Percentiles rank a stretch among this genome's conserved stretches.
Conservation (phyloP, 2,329 filamentous ascomycete species). For the Botrytis paeoniae region DNA sequence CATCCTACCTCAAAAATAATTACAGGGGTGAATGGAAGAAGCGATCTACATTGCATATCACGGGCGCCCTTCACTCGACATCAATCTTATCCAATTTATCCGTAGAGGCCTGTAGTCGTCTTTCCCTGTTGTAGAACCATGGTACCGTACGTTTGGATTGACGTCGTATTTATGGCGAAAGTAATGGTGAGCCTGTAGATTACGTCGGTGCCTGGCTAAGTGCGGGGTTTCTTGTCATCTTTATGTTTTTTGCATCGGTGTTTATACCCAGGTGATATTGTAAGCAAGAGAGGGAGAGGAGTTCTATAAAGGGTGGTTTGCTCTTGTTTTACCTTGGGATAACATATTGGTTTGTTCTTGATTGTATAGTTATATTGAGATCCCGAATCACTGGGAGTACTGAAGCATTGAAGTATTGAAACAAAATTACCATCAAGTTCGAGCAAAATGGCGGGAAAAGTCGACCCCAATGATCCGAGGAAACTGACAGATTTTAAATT, state of each 20-base stretch:
- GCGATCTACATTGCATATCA: background rate
- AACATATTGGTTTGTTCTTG: background rate
- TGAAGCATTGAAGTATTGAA: background rate
- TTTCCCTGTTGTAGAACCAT: background rate
- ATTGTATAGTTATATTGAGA: background rate
- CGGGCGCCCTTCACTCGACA: background rate
- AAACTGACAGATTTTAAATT: slow-evolving; percentile 24
- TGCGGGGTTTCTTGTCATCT: background rate
- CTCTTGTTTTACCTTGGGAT: background rate
- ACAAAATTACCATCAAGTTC: background rate
- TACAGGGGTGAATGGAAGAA: background rate
- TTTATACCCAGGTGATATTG: background rate
- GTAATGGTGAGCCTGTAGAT: background rate
- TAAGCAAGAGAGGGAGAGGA: background rate
- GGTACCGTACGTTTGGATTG: background rate
- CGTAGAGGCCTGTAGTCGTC: background rate
- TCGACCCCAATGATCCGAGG: slow-evolving; percentile 16
- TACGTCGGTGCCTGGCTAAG: background rate
- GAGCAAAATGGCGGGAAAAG: slow-evolving; percentile 15
- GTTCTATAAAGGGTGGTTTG: background rate
- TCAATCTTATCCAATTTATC: background rate
- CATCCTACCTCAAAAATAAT: background rate
- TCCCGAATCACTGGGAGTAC: background rate
- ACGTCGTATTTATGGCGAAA: background rate
- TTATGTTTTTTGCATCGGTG: background rate